Conservation (phyloP, 192 early-diverging fungal genomes). For the Linnemannia exigua region DNA sequence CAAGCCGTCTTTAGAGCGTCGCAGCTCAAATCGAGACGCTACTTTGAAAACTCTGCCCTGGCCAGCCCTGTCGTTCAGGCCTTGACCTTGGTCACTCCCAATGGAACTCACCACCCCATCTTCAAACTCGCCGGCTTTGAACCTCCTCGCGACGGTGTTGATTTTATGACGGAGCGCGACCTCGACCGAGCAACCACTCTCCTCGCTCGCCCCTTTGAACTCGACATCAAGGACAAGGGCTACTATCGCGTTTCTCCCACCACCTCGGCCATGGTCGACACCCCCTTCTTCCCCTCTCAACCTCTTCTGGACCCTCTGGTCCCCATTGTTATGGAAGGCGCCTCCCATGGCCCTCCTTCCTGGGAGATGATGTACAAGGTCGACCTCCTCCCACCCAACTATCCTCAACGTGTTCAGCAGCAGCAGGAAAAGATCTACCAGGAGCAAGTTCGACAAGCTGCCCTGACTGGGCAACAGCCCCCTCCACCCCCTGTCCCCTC, state of each 20-base stretch:
- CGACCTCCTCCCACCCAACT: conserved; percentile 52
- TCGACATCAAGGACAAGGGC: conserved; percentile 53
- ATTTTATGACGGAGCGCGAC: conserved; percentile 40
- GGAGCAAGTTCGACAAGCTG: conserved; percentile 51
- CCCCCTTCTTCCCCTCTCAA: conserved; percentile 52
- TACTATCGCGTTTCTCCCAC: conserved; percentile 49
- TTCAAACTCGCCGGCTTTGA: conserved; percentile 48
- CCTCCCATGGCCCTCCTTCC: conserved; percentile 37
- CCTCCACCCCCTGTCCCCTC: conserved; percentile 40
- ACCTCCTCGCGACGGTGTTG: conserved; percentile 9
- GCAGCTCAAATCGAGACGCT: conserved; percentile 49
- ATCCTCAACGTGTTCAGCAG: conserved; percentile 51
- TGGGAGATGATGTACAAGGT: conserved; percentile 58
- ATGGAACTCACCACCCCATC: conserved; percentile 50
- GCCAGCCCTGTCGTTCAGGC: conserved; percentile 53
- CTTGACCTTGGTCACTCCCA: conserved; percentile 44
- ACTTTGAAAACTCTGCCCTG: conserved; percentile 54
- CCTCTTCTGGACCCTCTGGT: conserved; percentile 50
- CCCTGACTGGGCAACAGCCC: conserved; percentile 31
- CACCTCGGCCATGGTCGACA: conserved; percentile 55
- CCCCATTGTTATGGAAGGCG: conserved; percentile 46
- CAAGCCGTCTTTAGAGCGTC: conserved; percentile 54
- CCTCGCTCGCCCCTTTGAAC: conserved; percentile 45
- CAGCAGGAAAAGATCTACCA: conserved; percentile 55
- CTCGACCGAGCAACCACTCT: conserved; percentile 43